These are phyloP conservation scores for Camillea tinctor DNA, from an alignment of 2,329 filamentous ascomycete species.

Conservation along the genomic window DNA sequence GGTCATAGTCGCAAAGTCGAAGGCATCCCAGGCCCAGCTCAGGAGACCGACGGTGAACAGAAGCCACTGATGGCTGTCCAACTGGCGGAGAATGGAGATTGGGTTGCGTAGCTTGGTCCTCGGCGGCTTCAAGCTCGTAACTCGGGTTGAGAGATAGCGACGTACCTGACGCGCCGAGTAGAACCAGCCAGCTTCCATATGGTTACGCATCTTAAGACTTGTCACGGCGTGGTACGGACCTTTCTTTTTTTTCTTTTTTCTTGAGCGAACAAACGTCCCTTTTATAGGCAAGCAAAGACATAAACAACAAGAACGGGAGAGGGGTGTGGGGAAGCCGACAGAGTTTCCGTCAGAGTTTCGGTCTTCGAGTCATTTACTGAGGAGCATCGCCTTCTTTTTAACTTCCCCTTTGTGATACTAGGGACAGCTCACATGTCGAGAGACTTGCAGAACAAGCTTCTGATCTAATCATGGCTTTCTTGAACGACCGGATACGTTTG, in stretches of 20 bases:
- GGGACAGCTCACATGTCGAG: neutral
- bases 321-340: neutral
- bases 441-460: neutral
- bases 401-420: neutral
- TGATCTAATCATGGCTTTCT: neutral
- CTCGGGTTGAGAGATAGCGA: conserved; percentile 33
- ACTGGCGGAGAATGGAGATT: conserved; percentile 23
- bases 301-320: neutral
- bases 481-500: no score
- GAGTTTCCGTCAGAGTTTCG: no score
- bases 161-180: conserved; percentile 32
- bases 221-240: neutral
- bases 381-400: neutral
- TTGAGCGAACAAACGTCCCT: neutral
- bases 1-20: conserved; percentile 18
- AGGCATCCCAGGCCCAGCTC: conserved; percentile 18
- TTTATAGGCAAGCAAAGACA: neutral
- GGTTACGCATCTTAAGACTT: conserved; percentile 16
- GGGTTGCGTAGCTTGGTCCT: conserved; percentile 28
- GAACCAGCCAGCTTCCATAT: conserved; percentile 23
- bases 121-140: conserved; percentile 34
- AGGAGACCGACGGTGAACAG: conserved; percentile 23
- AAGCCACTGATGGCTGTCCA: conserved; percentile 32
- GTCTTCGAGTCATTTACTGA: no score
- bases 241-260: no score